phyloP scores from a whole-genome alignment of 352 stramenopile genomes.

The Phytophthora hibernalis region DNA sequence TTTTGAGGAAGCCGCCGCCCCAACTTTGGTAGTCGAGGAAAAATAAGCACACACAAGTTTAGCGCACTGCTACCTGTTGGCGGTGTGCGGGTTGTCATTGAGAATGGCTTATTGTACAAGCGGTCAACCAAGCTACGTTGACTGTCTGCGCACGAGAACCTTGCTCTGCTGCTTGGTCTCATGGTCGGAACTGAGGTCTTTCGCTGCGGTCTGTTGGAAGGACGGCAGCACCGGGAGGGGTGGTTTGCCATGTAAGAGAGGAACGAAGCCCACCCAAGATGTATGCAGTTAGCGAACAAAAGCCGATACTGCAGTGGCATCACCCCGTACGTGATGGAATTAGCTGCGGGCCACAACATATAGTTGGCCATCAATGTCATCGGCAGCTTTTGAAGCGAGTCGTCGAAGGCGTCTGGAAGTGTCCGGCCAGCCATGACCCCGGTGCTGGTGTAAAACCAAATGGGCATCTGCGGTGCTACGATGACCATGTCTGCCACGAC shows the following conservation, averaged over 20 bases:
- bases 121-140: not conserved
- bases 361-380: constrained; percentile 41
- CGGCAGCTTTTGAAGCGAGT: constrained; percentile 36
- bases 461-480: constrained; percentile 36
- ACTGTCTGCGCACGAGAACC: constrained; percentile 1
- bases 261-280: constrained; percentile 45
- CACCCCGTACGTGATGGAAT: constrained; percentile 43
- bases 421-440: constrained; percentile 37
- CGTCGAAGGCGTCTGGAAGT: constrained; percentile 25
- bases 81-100: not conserved
- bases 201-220: not conserved
- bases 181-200: constrained; percentile 1
- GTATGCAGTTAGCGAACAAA: constrained; percentile 41
- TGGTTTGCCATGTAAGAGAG: constrained; percentile 42
- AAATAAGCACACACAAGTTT: not conserved
- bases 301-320: constrained; percentile 43
- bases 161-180: constrained; percentile 8
- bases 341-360: constrained; percentile 43
- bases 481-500: constrained; percentile 45
- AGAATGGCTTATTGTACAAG: not conserved
- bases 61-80: not conserved
- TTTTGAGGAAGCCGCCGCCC: not conserved
- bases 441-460: constrained; percentile 45
- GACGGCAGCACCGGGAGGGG: constrained; percentile 8
- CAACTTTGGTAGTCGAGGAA: not conserved